phyloP scores from a whole-genome alignment of 257 asterid species.

The Petunia axillaris region DNA sequence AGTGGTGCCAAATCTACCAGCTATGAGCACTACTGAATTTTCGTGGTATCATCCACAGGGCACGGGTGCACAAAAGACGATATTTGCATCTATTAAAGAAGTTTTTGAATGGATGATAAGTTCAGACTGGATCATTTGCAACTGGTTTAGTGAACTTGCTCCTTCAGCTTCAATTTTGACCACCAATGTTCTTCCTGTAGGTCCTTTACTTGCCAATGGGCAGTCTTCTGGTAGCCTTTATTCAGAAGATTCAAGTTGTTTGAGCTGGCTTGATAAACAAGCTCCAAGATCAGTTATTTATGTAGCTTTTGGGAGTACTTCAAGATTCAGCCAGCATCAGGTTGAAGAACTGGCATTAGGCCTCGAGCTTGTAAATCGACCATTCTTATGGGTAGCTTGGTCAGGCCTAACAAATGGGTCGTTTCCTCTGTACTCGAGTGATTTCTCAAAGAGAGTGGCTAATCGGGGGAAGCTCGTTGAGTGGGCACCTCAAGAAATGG shows the following conservation, averaged over 20 bases:
- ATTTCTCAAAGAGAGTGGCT: conserved; percentile 37
- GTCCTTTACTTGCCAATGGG: conserved; percentile 50
- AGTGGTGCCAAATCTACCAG: conserved; percentile 42
- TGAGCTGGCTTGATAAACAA: conserved; percentile 62
- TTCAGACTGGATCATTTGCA: conserved; percentile 56
- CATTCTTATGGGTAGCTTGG: conserved; percentile 63
- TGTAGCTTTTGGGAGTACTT: conserved; percentile 67
- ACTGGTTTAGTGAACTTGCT: conserved; percentile 50
- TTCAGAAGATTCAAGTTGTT: conserved; percentile 55
- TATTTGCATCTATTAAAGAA: conserved; percentile 31
- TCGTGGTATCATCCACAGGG: conserved; percentile 56
- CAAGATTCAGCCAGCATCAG: conserved; percentile 47
- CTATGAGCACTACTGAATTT: conserved; percentile 42
- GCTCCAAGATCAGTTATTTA: conserved; percentile 52
- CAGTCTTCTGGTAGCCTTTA: conserved; percentile 43
- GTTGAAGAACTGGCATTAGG: conserved; percentile 52
- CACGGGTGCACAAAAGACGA: conserved; percentile 30
- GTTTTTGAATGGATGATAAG: conserved; percentile 13
- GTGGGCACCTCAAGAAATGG: conserved; percentile 75
- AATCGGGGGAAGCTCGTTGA: conserved; percentile 53
- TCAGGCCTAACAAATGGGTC: conserved; percentile 41
- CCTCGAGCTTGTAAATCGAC: conserved; percentile 50
- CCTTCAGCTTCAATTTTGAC: conserved; percentile 27
- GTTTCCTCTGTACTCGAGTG: conserved; percentile 9
- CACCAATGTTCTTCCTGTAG: conserved; percentile 51